Percentiles rank a stretch among this genome's conserved stretches.
These are phyloP conservation scores for Papilionanthe hybrid DNA, from an alignment of 116 monocot species.

Conservation along the genomic window DNA sequence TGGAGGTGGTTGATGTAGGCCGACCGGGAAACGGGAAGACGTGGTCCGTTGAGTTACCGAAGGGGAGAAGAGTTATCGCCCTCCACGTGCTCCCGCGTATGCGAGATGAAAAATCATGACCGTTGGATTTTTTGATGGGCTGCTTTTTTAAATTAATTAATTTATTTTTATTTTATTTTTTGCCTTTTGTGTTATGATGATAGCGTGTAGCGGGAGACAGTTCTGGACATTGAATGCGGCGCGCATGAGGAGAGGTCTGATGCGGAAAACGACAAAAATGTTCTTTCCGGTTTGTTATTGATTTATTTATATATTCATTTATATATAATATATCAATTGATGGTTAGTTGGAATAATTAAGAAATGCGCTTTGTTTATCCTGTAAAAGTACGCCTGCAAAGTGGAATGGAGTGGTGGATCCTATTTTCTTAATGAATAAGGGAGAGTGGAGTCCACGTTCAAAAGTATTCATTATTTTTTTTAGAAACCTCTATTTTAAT, in stretches of 20 bases:
- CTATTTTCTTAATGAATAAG: too few species aligned
- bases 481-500: too few species aligned
- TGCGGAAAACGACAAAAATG: neutral
- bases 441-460: too few species aligned
- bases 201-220: neutral
- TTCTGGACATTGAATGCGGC: too few species aligned
- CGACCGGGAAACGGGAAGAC: constrained; percentile 11
- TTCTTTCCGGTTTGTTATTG: neutral
- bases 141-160: too few species aligned
- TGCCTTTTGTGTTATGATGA: neutral
- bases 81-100: constrained; percentile 65
- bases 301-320: neutral
- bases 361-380: too few species aligned
- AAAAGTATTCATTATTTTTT: too few species aligned
- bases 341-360: too few species aligned
- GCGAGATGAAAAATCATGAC: neutral
- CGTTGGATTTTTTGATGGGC: neutral
- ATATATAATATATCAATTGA: neutral
- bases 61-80: constrained; percentile 33
- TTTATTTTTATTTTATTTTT: too few species aligned
- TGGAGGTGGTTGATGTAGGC: constrained; percentile 42
- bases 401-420: too few species aligned
- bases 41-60: constrained; percentile 48
- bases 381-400: too few species aligned
- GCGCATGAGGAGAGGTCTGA: neutral